Evolutionary conservation across 2,329 filamentous ascomycete genomes (phyloP).

Genomic region (Aureobasidium sp.): DNA sequence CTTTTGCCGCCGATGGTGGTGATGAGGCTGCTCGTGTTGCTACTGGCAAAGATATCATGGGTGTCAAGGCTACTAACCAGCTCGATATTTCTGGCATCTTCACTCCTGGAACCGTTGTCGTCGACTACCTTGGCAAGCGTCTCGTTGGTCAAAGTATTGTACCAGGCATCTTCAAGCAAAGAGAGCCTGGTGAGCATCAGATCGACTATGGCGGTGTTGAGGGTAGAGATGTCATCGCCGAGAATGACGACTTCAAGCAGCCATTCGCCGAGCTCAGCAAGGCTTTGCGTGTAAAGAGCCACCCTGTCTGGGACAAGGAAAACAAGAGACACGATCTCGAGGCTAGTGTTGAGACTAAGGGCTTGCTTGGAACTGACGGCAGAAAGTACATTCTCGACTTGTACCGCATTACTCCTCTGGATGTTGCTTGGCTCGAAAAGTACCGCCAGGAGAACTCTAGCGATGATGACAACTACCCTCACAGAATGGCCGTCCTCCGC

Average conservation of each 20-base stretch:
- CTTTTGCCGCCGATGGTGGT: constrained; percentile 91
- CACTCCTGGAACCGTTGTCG: constrained; percentile 90
- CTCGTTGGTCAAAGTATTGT: constrained; percentile 98
- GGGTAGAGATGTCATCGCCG: constrained; percentile 89
- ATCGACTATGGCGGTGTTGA: constrained; percentile 98
- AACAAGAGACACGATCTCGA: constrained; percentile 83
- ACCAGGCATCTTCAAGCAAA: constrained; percentile 97
- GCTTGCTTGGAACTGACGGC: constrained; percentile 90
- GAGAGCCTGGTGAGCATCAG: constrained; percentile 94
- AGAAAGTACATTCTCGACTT: constrained; percentile 96
- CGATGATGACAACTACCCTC: constrained; percentile 64
- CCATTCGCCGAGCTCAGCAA: constrained; percentile 88
- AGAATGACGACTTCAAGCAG: constrained; percentile 74
- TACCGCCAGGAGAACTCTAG: constrained; percentile 37
- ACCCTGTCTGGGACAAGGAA: constrained; percentile 97
- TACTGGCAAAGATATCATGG: constrained; percentile 91
- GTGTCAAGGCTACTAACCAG: constrained; percentile 92
- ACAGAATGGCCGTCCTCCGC: constrained; percentile 90
- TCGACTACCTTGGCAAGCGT: constrained; percentile 94
- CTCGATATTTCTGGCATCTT: constrained; percentile 91
- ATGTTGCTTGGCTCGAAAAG: constrained; percentile 85
- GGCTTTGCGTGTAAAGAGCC: constrained; percentile 83
- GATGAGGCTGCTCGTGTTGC: constrained; percentile 94
- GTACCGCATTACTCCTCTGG: constrained; percentile 87
- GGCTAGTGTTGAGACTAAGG: constrained; percentile 95